Evolutionary conservation across 257 asterid genomes (phyloP), one percentile per base, ranked within the genome.

Genomic region (Coffea eugenioides): DNA sequence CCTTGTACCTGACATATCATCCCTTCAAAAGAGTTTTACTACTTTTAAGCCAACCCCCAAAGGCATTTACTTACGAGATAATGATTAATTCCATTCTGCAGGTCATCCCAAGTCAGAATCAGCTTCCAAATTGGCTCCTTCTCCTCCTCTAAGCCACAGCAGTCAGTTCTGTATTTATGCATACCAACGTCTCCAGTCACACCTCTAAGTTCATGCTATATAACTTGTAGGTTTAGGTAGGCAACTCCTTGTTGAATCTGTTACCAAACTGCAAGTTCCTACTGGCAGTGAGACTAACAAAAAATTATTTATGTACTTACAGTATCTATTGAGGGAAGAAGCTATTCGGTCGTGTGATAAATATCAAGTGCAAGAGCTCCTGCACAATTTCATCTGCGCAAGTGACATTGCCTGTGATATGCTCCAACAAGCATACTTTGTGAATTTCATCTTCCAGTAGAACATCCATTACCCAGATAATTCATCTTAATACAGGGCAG

Each of bases 71-170:
- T 74, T 34, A 20, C 52, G 18, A 73, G 27, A 73, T 48, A n/a
- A 73, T 52, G 18, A 31, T 73, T 73, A 73, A 74, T 74, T 56
- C 49, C 68, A 31, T 74, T 34, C 52, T 74, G 68, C 68, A 54
- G 77, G 77, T 74, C 36, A 18, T 56, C 68, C 77, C 34, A 56
- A 3, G 51, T 64, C 36, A 56, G 66, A 54, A 74, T 34, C 77
- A 18, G 56, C 52, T 34, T 56, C 36, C 36, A 34, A 39, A 18
- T 14, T 10, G 36, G 77, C 39, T 74, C 52, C 36, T 74, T 62
- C 15, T 62, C 52, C 16, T 54, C 68, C 68, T 74, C 13, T 74
- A 56, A 31, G n/a, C 66, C 39, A 31, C 66, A 7, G 51, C 77
- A 10, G 20, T 34, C 68, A 54, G 52, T 36, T 74, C n/a, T 54